Evolutionary conservation across 2,329 filamentous ascomycete genomes (phyloP).

Genomic region (Lecanicillium sp.): DNA sequence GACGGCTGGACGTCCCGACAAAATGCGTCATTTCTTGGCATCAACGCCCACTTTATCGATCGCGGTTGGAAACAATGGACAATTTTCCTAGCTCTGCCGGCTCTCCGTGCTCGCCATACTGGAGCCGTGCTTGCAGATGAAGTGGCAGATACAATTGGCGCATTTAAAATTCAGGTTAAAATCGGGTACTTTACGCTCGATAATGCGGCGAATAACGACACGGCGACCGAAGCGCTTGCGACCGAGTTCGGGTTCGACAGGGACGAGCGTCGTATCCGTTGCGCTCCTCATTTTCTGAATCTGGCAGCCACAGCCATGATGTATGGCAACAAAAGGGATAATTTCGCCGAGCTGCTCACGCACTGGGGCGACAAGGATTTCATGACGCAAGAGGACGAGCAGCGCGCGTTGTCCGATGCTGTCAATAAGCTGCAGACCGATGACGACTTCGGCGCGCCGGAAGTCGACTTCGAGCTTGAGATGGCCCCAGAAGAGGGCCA

Average conservation of each 20-base stretch:
- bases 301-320: background rate
- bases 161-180: background rate
- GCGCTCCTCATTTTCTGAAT: slow-evolving; percentile 3
- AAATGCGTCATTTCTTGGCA: background rate
- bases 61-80: background rate
- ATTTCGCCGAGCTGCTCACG: background rate
- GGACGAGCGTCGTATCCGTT: slow-evolving; percentile 1
- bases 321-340: slow-evolving; percentile 1
- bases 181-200: slow-evolving; percentile 4
- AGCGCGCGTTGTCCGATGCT: background rate
- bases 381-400: background rate
- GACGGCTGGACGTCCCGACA: background rate
- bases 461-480: background rate
- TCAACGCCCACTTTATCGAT: background rate
- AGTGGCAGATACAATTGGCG: background rate
- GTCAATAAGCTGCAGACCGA: background rate
- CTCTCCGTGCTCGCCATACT: background rate
- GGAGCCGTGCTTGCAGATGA: background rate
- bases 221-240: background rate
- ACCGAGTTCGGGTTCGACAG: background rate
- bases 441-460: background rate
- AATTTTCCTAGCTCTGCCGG: background rate
- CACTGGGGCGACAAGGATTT: background rate
- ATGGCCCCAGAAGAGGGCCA: background rate
- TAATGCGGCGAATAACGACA: slow-evolving; percentile 2